phyloP scores from a whole-genome alignment of 2,329 filamentous ascomycete species.

The Pezicula neosporulosa region DNA sequence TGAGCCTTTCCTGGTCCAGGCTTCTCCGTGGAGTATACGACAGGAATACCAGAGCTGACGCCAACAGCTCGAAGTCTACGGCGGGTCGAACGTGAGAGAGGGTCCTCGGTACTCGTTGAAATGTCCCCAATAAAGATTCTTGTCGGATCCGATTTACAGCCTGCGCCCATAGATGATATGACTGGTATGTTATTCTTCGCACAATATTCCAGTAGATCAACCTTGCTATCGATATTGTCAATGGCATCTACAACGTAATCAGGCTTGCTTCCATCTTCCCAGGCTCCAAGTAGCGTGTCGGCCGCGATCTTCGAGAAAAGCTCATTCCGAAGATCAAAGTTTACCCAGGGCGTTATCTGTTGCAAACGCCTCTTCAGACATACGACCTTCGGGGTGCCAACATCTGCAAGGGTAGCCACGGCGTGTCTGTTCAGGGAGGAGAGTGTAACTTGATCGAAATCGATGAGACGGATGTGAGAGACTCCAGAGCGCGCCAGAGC shows the following conservation, averaged over 20 bases:
- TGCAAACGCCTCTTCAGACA: constrained; percentile 77
- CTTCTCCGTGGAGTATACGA: constrained; percentile 90
- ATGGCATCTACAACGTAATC: constrained; percentile 96
- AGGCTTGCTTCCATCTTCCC: constrained; percentile 60
- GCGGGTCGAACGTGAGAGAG: constrained; percentile 80
- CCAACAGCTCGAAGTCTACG: constrained; percentile 70
- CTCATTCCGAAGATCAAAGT: constrained; percentile 82
- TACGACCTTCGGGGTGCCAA: constrained; percentile 87
- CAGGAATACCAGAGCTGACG: constrained; percentile 80
- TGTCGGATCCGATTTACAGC: constrained; percentile 85
- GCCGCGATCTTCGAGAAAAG: constrained; percentile 73
- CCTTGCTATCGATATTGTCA: constrained; percentile 97
- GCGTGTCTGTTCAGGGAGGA: constrained; percentile 95
- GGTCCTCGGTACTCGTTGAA: constrained; percentile 80
- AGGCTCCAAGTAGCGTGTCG: constrained; percentile 61
- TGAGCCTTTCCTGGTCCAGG: constrained; percentile 87
- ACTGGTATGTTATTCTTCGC: constrained; percentile 73
- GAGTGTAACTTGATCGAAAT: constrained; percentile 96
- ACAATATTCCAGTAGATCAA: constrained; percentile 85
- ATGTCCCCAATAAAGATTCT: constrained; percentile 90
- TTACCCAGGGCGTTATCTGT: constrained; percentile 87
- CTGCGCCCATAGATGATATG: constrained; percentile 94
- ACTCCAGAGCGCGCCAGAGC: constrained; percentile 87
- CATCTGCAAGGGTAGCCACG: constrained; percentile 88
- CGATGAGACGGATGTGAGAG: constrained; percentile 80